These are phyloP conservation scores for Bipolaris bicolor DNA, from an alignment of 2,329 filamentous ascomycete species.

Conservation along the genomic window DNA sequence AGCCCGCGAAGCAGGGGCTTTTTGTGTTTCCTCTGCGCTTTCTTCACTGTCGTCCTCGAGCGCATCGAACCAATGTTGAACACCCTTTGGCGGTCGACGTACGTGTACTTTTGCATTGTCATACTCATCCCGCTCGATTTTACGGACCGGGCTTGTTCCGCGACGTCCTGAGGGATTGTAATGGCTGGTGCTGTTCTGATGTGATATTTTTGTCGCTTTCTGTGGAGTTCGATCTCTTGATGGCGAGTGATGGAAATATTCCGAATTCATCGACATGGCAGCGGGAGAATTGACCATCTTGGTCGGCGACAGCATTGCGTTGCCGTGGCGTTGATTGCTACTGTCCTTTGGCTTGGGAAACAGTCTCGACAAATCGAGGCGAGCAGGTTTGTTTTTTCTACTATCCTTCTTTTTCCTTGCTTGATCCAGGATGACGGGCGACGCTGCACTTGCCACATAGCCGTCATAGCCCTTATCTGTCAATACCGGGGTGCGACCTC, in stretches of 20 bases:
- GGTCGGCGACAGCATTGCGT: conserved; percentile 45
- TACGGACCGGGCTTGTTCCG: conserved; percentile 33
- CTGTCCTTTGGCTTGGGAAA: conserved; percentile 48
- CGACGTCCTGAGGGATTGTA: conserved; percentile 21
- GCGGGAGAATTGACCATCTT: conserved; percentile 51
- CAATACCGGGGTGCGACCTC: conserved; percentile 44
- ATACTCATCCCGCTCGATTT: conserved; percentile 47
- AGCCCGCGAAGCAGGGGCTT: conserved; percentile 23
- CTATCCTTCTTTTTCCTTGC: conserved; percentile 30
- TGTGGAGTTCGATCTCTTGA: conserved; percentile 40
- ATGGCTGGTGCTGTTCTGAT: conserved; percentile 33
- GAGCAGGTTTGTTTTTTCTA: conserved; percentile 45
- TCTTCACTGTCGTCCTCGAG: conserved; percentile 51
- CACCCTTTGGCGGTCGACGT: conserved; percentile 55
- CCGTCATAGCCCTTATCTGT: conserved; percentile 18
- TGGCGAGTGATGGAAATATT: conserved; percentile 45
- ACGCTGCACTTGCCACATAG: conserved; percentile 27
- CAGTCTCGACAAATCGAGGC: conserved; percentile 52
- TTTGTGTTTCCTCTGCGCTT: conserved; percentile 24
- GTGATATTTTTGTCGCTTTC: conserved; percentile 21
- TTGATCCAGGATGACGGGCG: conserved; percentile 28
- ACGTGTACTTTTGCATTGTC: conserved; percentile 57
- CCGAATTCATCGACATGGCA: conserved; percentile 47
- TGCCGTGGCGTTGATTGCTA: conserved; percentile 21
- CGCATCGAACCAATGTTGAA: conserved; percentile 59